Base-by-base conservation (phyloP, 768 basidiomycete genomes). In the Boletus barrowsii region DNA sequence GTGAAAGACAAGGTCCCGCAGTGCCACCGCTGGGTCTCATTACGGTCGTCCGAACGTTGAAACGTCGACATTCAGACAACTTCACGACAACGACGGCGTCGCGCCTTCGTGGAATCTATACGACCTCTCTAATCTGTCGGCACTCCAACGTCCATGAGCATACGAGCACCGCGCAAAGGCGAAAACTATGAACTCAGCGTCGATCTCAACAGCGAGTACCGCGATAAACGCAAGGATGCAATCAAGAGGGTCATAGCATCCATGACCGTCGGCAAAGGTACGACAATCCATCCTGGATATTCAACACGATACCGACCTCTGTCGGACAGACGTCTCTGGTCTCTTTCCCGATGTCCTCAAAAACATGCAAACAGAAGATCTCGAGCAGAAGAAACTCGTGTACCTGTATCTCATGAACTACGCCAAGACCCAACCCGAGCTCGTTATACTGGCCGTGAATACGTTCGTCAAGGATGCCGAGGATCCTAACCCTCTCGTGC, bases 351-450 rank as follows among this genome's bases (percentile, higher is more conserved):
- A 98, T 73, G 96, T 98, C 30, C 85, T 99, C 67, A 97, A 97
- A 81, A 98, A 98, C 74, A 97, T 94, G 95, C 96, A 98, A 75
- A 98, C 97, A 24, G 96, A 99, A 48, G 96, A 98, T 71, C 83
- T 99, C 50, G 97, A 99, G 72, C 97, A 98, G 76, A 99, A 98
- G 84, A 98, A 99, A 74, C 88, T 99, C 33, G 97, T 98, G n/a
- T 98, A 97, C 66, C 83, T 97, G 22, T 98, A 98, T 72, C 85
- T 99, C 55, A 98, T 98, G 90, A 99, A 99, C 77, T 99, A 98
- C 62, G 96, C 96, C 33, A 97, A 97, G 69, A 95, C 96, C 0
- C 97, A 99, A 67, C 97, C 97, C 0, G 97, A 99, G 68, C 90
- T 98, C 57, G 95, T 98, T 73, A 98, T 99, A 67, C 81, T 99